Base-by-base conservation (phyloP, 2,329 filamentous ascomycete genomes). In the Hypoxylon sp. region DNA sequence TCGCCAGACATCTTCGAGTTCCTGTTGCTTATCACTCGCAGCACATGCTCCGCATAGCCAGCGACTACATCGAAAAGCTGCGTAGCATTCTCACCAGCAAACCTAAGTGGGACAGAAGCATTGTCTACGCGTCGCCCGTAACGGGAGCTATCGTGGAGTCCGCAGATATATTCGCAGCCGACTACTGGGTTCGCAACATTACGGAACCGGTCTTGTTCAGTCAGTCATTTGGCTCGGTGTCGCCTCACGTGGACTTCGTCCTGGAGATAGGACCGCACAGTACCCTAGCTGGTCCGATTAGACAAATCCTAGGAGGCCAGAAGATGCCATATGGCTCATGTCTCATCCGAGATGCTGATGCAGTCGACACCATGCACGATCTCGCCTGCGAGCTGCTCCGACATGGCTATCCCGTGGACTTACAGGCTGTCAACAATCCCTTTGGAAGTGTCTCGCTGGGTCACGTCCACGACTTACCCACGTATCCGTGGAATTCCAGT, bases 401-500 rank as follows among this genome's bases (percentile, higher is more conserved):
- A 29, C 27, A 43, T n/a, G 60, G 60, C 1, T 60, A 58, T 24
- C 48, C 59, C 4, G 57, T 66, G 1, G 8, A 40, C 7, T 23
- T 60, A 7, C 9, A 10, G 2, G 43, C 50, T 3, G 63, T 69
- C 47, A 68, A 70, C 47, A 65, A 65, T n/a, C 64, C 67, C 0
- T 45, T 29, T 8, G 56, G 65, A 13, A 48, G 60, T 37, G 55
- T 18, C 15, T 24, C 17, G 29, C 17, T 11, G 10, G 6, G 67
- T 8, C 42, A 76, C 11, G 61, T 69, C 4, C n/a, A n/a, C n/a
- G 72, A 70, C 55, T 64, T 81, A 1, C 77, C 77, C 5, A 64
- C 61, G 1, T 81, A 81, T 50, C 70, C 73, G 1, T 80, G 77
- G 78, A 73, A 78, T 41, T n/a, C n/a, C n/a, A n/a, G n/a, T n/a